Percentiles rank a stretch among this genome's conserved stretches.
These are phyloP conservation scores for Physcomitrellopsis africana DNA, from an alignment of 225 moss, liverwort and hornwort genomes.

Conservation along the genomic window DNA sequence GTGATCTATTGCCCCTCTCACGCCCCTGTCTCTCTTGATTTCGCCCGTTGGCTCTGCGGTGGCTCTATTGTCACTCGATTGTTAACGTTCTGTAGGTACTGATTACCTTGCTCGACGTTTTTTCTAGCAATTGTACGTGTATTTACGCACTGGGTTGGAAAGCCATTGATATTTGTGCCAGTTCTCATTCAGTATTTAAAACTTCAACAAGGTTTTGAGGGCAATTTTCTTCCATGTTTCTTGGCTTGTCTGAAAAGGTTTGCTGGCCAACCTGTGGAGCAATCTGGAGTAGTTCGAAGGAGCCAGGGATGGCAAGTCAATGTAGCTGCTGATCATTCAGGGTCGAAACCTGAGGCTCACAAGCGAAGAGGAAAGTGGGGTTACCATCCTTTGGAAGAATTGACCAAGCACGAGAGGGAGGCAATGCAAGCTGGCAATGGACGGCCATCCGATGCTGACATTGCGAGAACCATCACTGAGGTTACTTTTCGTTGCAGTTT, in stretches of 20 bases:
- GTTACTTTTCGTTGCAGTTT: slow-evolving; percentile 38
- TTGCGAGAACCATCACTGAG: slow-evolving; percentile 91
- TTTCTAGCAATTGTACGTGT: not conserved
- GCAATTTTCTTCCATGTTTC: slow-evolving; percentile 7
- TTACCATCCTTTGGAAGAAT: slow-evolving; percentile 93
- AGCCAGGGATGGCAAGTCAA: slow-evolving; percentile 67
- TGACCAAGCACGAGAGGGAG: slow-evolving; percentile 83
- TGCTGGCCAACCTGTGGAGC: slow-evolving; percentile 60
- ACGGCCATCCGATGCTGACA: slow-evolving; percentile 72
- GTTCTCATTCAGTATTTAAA: not conserved
- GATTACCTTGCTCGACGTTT: slow-evolving; percentile 5
- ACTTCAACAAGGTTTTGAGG: slow-evolving; percentile 16
- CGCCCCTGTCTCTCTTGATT: not conserved
- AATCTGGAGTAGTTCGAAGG: slow-evolving; percentile 50
- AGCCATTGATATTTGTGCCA: not conserved
- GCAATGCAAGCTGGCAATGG: slow-evolving; percentile 84
- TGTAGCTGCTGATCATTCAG: slow-evolving; percentile 92
- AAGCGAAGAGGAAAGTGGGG: slow-evolving; percentile 88
- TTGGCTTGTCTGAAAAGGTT: slow-evolving; percentile 52
- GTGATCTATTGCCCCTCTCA: not conserved
- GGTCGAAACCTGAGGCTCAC: slow-evolving; percentile 84
- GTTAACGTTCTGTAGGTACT: not conserved
- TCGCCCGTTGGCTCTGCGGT: too few relatives aligned
- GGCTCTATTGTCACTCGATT: not conserved
- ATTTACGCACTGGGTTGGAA: slow-evolving; percentile 2